Evolutionary conservation across 1,284 basidiomycete species (phyloP).

Genomic region (Puccinia coronata): DNA sequence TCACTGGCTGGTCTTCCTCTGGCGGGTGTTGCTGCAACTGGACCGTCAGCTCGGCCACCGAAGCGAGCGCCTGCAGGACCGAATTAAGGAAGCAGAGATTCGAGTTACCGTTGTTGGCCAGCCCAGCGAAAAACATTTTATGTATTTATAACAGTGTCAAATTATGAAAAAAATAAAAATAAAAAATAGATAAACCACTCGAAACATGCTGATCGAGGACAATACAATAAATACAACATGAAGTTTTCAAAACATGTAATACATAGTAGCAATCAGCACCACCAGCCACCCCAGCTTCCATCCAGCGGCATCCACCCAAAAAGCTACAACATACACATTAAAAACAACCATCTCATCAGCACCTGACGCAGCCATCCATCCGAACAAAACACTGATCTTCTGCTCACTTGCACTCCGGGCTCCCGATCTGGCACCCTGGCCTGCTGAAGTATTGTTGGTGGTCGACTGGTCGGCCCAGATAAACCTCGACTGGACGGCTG

Average conservation of each 20-base stretch:
- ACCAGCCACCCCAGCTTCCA: too few relatives aligned
- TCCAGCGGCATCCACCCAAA: too few relatives aligned
- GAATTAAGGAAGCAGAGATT: conserved; percentile 95
- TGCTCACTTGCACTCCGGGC: too few relatives aligned
- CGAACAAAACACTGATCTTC: too few relatives aligned
- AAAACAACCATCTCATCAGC: not conserved
- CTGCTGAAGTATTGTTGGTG: not conserved
- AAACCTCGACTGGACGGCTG: conserved; percentile 27
- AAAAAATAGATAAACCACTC: not conserved
- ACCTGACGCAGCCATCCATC: too few relatives aligned
- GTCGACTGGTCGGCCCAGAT: conserved; percentile 9
- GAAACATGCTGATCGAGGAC: too few relatives aligned
- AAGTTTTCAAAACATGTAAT: too few relatives aligned
- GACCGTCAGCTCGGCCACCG: conserved; percentile 72
- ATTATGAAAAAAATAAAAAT: not conserved
- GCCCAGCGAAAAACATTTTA: conserved; percentile 70
- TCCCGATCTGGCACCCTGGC: not conserved
- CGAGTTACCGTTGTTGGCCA: conserved; percentile 82
- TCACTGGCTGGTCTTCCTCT: conserved; percentile 69
- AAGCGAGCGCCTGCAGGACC: conserved; percentile 84
- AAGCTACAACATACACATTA: not conserved
- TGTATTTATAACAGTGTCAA: not conserved
- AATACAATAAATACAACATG: not conserved
- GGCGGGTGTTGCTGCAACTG: conserved; percentile 72
- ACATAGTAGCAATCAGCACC: too few relatives aligned